A percentile compares a stretch with the other conserved stretches of the same genome.
Conservation (phyloP, 2,329 filamentous ascomycete species). For the Penicillium griseofulvum region DNA sequence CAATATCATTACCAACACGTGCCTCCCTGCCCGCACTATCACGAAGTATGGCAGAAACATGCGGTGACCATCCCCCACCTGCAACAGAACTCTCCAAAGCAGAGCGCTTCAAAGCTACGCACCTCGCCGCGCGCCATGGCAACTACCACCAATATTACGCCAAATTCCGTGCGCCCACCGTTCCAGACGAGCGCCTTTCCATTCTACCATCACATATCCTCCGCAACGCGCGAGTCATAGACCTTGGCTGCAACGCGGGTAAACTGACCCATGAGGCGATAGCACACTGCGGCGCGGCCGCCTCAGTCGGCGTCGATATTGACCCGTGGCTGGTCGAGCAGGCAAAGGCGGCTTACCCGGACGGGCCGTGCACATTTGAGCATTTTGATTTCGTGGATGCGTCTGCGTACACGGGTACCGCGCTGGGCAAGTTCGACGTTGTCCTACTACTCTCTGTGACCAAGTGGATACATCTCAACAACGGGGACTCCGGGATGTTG, state of each 20-base stretch:
- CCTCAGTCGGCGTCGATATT: conserved; percentile 25
- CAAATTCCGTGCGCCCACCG: conserved; percentile 23
- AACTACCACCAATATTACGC: conserved; percentile 28
- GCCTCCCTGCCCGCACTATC: conserved; percentile 6
- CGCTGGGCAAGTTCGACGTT: conserved; percentile 26
- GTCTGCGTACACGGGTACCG: conserved; percentile 23
- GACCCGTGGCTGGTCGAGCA: conserved; percentile 26
- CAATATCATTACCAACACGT: conserved; percentile 7
- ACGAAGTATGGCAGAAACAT: conserved; percentile 21
- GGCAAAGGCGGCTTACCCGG: conserved; percentile 23
- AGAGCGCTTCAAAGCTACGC: conserved; percentile 28
- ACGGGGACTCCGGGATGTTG: conserved; percentile 22
- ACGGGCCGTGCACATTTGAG: conserved; percentile 27
- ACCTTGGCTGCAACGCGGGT: conserved; percentile 27
- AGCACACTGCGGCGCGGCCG: conserved; percentile 20
- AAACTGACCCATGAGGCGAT: conserved; percentile 26
- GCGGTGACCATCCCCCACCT: conserved; percentile 3
- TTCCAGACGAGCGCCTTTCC: conserved; percentile 26
- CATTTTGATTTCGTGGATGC: conserved; percentile 25
- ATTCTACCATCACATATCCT: conserved; percentile 25
- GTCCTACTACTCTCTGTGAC: conserved; percentile 25
- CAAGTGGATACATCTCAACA: conserved; percentile 28
- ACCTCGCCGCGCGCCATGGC: conserved; percentile 26
- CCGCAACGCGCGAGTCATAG: conserved; percentile 23
- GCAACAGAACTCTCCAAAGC: conserved; percentile 23